A percentile compares a stretch with the other conserved stretches of the same genome.
phyloP scores from a whole-genome alignment of 140 eudicot genomes.

The Stevia rebaudiana region DNA sequence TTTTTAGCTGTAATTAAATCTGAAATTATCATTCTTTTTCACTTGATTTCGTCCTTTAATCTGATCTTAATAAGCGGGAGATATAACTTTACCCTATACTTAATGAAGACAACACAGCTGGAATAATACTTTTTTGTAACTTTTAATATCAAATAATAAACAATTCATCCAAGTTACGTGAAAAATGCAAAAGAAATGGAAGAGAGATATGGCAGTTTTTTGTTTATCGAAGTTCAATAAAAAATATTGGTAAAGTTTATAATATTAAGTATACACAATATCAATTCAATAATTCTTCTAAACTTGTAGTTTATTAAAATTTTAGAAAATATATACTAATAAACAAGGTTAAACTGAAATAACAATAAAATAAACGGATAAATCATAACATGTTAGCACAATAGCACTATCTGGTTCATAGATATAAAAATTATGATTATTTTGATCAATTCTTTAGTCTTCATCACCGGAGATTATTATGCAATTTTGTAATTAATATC shows the following conservation, averaged over 20 bases:
- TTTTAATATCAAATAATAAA: not conserved
- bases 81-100: not conserved
- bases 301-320: not conserved
- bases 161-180: not conserved
- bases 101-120: not conserved
- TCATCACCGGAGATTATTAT: not conserved
- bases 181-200: not conserved
- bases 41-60: no score
- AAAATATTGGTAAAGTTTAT: not conserved
- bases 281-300: not conserved
- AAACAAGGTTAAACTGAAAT: not conserved
- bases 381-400: not conserved
- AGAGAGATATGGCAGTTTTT: not conserved
- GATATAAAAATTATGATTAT: not conserved
- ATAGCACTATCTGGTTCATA: not conserved
- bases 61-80: not conserved
- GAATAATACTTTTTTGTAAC: not conserved
- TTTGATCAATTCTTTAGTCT: not conserved
- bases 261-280: not conserved
- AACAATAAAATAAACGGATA: not conserved
- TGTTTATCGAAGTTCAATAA: not conserved
- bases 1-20: not conserved
- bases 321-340: not conserved
- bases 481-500: conserved; percentile 6
- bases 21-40: no score